phyloP scores from a whole-genome alignment of 1,284 basidiomycete species.

The Phellinidium pouzarii region DNA sequence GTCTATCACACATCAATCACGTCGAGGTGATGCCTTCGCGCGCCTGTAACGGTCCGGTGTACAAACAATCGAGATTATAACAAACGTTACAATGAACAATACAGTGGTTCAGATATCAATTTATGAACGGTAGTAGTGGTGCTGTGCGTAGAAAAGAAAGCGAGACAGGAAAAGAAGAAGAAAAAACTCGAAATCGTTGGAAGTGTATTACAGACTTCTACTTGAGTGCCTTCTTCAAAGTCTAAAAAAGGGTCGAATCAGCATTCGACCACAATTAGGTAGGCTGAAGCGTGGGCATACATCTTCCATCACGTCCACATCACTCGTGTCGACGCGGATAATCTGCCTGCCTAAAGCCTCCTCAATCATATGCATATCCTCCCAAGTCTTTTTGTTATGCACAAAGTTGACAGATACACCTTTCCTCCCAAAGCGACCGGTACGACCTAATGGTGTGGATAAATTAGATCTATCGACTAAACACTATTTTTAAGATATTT shows the following conservation, averaged over 20 bases:
- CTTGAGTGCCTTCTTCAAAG: conserved; percentile 76
- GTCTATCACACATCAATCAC: neutral
- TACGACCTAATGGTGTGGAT: conserved; percentile 59
- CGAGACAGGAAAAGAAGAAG: neutral
- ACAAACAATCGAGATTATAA: neutral
- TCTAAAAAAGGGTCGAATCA: conserved; percentile 32
- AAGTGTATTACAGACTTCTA: neutral
- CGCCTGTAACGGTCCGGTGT: neutral
- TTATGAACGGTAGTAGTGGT: neutral
- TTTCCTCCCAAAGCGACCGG: conserved; percentile 91
- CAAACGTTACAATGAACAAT: neutral
- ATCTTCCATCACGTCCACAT: conserved; percentile 87
- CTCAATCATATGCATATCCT: conserved; percentile 84
- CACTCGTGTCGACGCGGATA: conserved; percentile 73
- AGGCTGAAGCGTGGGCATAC: conserved; percentile 32
- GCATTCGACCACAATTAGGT: neutral
- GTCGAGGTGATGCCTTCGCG: neutral
- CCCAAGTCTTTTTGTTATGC: conserved; percentile 78
- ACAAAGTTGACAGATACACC: conserved; percentile 97
- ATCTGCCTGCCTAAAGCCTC: conserved; percentile 70
- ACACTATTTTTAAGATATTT: conserved; percentile 1
- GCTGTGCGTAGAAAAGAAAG: conserved; percentile 1
- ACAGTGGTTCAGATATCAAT: neutral
- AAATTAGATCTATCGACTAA: conserved; percentile 2
- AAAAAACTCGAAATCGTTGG: neutral